Conservation (phyloP, 257 asterid species). For the Gentiana macrophylla region DNA sequence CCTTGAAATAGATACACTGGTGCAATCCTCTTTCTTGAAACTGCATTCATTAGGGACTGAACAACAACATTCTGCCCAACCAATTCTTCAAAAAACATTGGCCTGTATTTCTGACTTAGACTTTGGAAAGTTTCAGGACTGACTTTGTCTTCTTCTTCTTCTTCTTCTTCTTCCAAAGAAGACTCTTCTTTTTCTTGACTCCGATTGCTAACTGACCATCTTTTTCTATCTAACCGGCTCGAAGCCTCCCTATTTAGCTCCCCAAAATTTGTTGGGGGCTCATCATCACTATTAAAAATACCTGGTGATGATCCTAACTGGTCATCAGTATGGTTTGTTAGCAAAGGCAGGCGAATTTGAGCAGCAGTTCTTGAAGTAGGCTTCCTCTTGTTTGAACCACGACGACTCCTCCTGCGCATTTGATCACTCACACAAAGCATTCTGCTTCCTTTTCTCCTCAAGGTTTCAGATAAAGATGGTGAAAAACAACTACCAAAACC, state of each 20-base stretch:
- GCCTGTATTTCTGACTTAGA: constrained; percentile 78
- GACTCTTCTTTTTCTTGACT: constrained; percentile 40
- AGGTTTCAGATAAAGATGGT: constrained; percentile 82
- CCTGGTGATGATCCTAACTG: constrained; percentile 45
- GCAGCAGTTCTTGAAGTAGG: constrained; percentile 28
- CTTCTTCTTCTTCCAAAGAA: constrained; percentile 7
- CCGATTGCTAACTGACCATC: constrained; percentile 79
- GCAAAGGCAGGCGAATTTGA: constrained; percentile 64
- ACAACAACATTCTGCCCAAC: constrained; percentile 79
- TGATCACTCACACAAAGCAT: constrained; percentile 58
- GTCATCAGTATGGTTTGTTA: constrained; percentile 36
- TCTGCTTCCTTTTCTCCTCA: constrained; percentile 75
- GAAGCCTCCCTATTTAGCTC: constrained; percentile 84
- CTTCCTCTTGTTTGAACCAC: constrained; percentile 55
- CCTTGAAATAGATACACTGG: constrained; percentile 93
- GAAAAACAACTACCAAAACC: constrained; percentile 68
- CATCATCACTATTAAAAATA: constrained; percentile 61
- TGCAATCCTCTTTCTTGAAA: constrained; percentile 62
- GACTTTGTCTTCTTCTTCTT: constrained; percentile 30
- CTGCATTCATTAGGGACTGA: constrained; percentile 59
- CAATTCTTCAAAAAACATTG: constrained; percentile 78
- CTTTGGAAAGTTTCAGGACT: constrained; percentile 60
- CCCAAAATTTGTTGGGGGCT: constrained; percentile 52
- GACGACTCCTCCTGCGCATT: constrained; percentile 37
- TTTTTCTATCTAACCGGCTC: constrained; percentile 73